A percentile compares a stretch with the other conserved stretches of the same genome.
phyloP scores from a whole-genome alignment of 768 basidiomycete species.

The Termitomyces sp. region DNA sequence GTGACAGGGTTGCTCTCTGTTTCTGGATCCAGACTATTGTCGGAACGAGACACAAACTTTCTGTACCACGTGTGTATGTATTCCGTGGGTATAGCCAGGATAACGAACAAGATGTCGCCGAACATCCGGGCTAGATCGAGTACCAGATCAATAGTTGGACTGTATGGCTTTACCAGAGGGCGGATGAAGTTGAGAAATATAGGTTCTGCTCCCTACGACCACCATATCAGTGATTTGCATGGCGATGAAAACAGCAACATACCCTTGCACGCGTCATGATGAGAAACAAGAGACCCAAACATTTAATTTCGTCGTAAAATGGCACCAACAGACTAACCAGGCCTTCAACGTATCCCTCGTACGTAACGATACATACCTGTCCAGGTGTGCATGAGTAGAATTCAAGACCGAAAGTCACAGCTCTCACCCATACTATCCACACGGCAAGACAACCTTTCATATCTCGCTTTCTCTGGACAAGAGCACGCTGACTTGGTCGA shows the following conservation, averaged over 20 bases:
- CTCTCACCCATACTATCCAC: constrained; percentile 81
- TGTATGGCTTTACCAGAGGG: constrained; percentile 76
- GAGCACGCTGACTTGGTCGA: constrained; percentile 61
- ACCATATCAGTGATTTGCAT: not conserved
- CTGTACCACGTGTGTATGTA: constrained; percentile 37
- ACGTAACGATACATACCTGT: constrained; percentile 65
- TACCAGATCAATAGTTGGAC: constrained; percentile 58
- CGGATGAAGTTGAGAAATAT: constrained; percentile 80
- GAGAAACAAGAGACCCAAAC: constrained; percentile 68
- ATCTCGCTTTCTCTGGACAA: constrained; percentile 75
- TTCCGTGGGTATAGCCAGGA: constrained; percentile 39
- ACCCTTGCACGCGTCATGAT: constrained; percentile 72
- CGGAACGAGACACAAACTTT: constrained; percentile 21
- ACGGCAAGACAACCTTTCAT: constrained; percentile 84
- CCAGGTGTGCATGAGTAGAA: constrained; percentile 13
- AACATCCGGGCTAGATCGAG: constrained; percentile 61
- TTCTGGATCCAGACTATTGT: constrained; percentile 21
- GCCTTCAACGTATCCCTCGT: constrained; percentile 66
- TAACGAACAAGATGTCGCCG: constrained; percentile 58
- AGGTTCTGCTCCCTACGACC: constrained; percentile 78
- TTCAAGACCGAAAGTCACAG: constrained; percentile 17
- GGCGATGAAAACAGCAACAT: constrained; percentile 23
- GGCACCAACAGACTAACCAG: constrained; percentile 72
- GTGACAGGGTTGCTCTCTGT: constrained; percentile 10
- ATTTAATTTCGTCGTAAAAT: constrained; percentile 84